Base-by-base conservation (phyloP, 1,284 basidiomycete species). In the Leccinum pallidistipes region DNA sequence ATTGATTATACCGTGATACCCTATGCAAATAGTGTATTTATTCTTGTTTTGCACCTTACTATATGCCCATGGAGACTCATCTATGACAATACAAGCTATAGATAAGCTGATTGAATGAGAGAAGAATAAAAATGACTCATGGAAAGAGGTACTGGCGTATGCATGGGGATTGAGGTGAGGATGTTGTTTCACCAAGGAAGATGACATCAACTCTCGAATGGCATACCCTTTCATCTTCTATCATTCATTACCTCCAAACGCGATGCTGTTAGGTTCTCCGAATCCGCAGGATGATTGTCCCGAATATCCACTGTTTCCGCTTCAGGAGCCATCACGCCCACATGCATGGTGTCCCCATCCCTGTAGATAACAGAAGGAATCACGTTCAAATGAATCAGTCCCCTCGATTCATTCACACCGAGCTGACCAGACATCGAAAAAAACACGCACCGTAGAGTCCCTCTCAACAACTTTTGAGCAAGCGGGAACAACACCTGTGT, bases 401-500 rank as follows among this genome's bases (percentile, higher is more conserved):
- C 7, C 7, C 12, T 14, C 47, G 6, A 49, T 21, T 31, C 32
- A 6, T 11, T 29, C 52, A 34, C 16, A 12, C 31, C 24, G 9
- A 58, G 32, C 16, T 14, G 6, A 45, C 5, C 9, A n/a, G 7
- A 7, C 21, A 21, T 2, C 2, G 21, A 38, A 21, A 45, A 45
- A 27, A 29, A 27, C 27, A 55, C 83, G 56, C 63, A 90, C 89
- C 89, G 79, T 68, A 94, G 86, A 3, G 85, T 88, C 1, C 92
- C 93, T 54, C 81, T 81, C 65, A 95, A 76, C 69, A 95, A 67
- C 71, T 88, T 90, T 71, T 86, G 83, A 0, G 93, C 91, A 21
- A 95, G 78, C 27, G 89, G 90, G 79, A 91, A 91, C 40, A 93
- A 74, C 10, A 95, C 87, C 68, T 90, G 84, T 59, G 86, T 88